Evolutionary conservation across 805 yeast species (phyloP), one percentile per base, ranked within the genome.

Genomic region (Hanseniaspora lindneri): DNA sequence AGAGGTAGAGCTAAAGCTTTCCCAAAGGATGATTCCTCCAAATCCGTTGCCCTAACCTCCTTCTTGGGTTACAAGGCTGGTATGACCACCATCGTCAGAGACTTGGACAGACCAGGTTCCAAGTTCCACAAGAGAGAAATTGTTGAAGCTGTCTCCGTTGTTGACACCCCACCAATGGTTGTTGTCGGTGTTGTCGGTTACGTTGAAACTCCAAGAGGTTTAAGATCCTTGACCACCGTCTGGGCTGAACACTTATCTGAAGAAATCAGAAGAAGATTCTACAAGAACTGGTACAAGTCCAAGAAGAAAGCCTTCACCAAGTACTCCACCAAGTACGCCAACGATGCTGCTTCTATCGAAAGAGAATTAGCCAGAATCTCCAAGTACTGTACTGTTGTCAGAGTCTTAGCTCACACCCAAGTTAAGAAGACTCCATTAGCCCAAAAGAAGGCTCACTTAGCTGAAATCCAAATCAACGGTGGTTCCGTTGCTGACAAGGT

Each of bases 271-370:
- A 86, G 98, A 81, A 86, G 96, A 80, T 92, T 92, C 95, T 92
- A 92, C 96, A 92, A 88, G 86, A 92, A 89, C 95, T 92, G 98
- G 98, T 92, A 85, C 95, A 88, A 88, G 82, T 82, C 96, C 64
- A 92, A 92, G 89, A 92, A 92, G 95, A 88, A 88, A 89, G 98
- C 98, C 68, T 92, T 92, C 94, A 84, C 97, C 84, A 88, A 89
- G 77, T 92, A 92, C 86, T 83, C 97, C 72, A 83, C 92, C 73
- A 89, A 92, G 80, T 89, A 88, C 83, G 83, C 96, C 64, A 77
- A 79, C 70, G 83, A 79, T 67, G 87, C 86, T 68, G 79, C 82
- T 68, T 80, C 81, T 68, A 73, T 89, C 66, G 94, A 83, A 73
- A 83, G 83, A 70, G 97, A 92, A 77, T 80, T 92, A 70, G 97